Evolutionary conservation across 2,329 filamentous ascomycete species (phyloP).

Genomic region (Trichoderma sp.): DNA sequence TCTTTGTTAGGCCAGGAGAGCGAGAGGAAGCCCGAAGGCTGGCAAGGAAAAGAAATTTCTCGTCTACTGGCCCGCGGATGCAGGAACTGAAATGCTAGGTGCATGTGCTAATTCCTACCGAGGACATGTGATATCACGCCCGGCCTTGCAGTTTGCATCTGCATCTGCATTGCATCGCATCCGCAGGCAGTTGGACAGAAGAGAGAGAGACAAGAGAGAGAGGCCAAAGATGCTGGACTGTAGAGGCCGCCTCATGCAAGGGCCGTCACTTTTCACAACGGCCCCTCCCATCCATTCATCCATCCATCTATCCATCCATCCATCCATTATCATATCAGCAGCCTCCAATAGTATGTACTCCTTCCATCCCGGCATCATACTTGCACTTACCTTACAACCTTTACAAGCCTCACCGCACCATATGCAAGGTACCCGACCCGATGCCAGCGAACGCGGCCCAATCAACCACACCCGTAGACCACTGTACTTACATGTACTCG

Average conservation of each 20-base stretch:
- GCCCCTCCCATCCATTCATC: no score
- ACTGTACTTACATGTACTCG: no score
- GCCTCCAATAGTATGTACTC: not conserved
- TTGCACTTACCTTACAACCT: no score
- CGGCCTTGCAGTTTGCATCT: not conserved
- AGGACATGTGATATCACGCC: not conserved
- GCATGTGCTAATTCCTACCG: no score
- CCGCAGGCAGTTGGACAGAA: not conserved
- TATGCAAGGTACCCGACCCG: conserved; percentile 25
- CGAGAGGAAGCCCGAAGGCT: no score
- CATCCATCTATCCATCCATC: not conserved
- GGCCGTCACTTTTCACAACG: conserved; percentile 3
- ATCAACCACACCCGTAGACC: no score
- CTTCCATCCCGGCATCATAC: no score
- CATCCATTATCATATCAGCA: not conserved
- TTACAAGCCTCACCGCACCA: not conserved
- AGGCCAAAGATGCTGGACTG: not conserved
- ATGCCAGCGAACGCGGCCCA: not conserved
- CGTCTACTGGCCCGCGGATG: conserved; percentile 10
- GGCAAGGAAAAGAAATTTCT: no score
- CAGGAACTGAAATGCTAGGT: not conserved
- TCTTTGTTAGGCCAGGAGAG: no score
- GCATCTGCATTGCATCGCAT: conserved; percentile 5
- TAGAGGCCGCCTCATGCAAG: conserved; percentile 5
- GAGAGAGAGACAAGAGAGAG: not conserved